phyloP scores from a whole-genome alignment of 1,284 basidiomycete genomes.

The Fistulinella cinereoalba region DNA sequence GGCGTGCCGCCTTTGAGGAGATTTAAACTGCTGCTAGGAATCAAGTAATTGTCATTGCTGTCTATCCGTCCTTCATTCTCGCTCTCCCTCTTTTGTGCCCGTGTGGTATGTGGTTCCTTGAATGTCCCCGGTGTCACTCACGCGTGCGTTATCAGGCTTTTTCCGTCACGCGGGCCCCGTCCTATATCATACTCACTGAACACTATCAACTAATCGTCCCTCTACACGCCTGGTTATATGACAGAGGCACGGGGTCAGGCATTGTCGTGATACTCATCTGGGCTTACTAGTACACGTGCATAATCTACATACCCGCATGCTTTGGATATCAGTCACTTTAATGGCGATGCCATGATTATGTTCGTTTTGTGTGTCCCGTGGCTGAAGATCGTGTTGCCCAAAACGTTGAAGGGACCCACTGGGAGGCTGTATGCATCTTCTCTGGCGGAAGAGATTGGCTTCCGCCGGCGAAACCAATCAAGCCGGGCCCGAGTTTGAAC shows the following conservation, averaged over 20 bases:
- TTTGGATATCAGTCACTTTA: conserved; percentile 7
- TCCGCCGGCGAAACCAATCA: too few species aligned
- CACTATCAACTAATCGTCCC: conserved; percentile 14
- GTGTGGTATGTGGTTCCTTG: conserved; percentile 12
- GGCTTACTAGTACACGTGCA: conserved; percentile 24
- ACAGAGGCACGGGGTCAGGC: conserved; percentile 4
- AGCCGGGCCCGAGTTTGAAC: too few species aligned
- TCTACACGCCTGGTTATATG: neutral
- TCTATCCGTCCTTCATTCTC: conserved; percentile 10
- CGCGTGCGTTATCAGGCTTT: neutral
- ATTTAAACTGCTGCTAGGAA: conserved; percentile 9
- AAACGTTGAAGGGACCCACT: too few species aligned
- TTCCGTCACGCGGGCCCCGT: neutral
- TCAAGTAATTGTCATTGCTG: conserved; percentile 17
- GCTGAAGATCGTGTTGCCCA: too few species aligned
- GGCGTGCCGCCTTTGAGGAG: neutral
- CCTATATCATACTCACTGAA: conserved; percentile 4
- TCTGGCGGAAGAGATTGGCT: too few species aligned
- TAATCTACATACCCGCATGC: conserved; percentile 10
- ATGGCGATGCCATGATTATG: too few species aligned
- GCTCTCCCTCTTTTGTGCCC: neutral
- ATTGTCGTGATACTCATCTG: conserved; percentile 12
- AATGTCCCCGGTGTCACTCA: conserved; percentile 4
- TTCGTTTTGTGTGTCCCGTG: too few species aligned
- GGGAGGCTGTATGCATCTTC: too few species aligned